Evolutionary conservation across 148 eudicot genomes (phyloP), one percentile per base, ranked within the genome.

Genomic region (Euryodendron excelsum): DNA sequence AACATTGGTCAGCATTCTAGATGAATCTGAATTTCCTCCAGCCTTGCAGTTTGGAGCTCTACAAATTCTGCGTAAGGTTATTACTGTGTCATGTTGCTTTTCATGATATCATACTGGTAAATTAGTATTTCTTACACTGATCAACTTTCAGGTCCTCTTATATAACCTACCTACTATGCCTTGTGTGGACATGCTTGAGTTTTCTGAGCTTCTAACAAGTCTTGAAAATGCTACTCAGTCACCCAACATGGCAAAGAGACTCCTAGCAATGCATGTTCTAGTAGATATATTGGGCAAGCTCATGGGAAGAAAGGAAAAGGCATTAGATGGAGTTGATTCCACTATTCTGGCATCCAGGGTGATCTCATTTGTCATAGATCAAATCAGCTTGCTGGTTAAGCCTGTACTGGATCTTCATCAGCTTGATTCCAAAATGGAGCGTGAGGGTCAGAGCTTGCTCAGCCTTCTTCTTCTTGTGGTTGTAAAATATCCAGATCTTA

Each of bases 51-150:
- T 79, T 76, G 92, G 90, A 72, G 88, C 89, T 41, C 67, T 96
- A 41, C 88, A 83, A 77, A 73, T 88, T 53, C 58, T 96, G 30
- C 81, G 83, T 27, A 88, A 90, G 97, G 96, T 96, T 53, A 41
- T 78, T 61, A 68, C 33, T 56, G 8, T 77, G 48, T 66, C 69
- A 25, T 61, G 48, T 23, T 39, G 55, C 31, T 66, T 59, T 78
- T 18, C 69, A 9, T 55, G 53, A 7, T 25, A n/a, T 69, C 31
- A 63, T 17, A 7, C 33, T 69, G 55, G 20, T 76, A 31, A 21
- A 33, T 34, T 61, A 1, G 45, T 30, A 71, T 31, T 55, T 72
- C 58, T 82, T 30, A 63, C 33, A 77, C 63, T 56, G 33, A 67
- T 53, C 39, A 41, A 62, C 80, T 76, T 89, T 80, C 89, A 94